These are phyloP conservation scores for Coffea canephora DNA, from an alignment of 257 asterid species.

Conservation along the genomic window DNA sequence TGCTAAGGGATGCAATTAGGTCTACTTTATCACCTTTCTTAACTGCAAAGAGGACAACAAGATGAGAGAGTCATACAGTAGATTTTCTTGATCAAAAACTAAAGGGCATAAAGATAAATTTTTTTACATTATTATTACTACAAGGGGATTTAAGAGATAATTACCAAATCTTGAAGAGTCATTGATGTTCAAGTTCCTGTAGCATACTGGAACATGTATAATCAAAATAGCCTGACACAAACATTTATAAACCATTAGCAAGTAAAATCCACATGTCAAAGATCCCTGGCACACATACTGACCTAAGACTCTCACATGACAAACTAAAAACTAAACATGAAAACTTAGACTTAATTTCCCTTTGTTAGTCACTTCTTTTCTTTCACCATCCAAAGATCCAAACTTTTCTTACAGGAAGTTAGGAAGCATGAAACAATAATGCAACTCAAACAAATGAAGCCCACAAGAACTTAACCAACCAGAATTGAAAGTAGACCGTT, in stretches of 20 bases:
- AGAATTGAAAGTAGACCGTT: conserved; percentile 80
- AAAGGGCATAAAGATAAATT: neutral
- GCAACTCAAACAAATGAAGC: conserved; percentile 14
- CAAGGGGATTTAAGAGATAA: conserved; percentile 11
- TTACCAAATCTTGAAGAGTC: conserved; percentile 76
- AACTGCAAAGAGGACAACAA: conserved; percentile 44
- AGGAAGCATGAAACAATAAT: neutral
- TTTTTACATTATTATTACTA: neutral
- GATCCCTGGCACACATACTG: neutral
- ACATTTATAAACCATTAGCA: conserved; percentile 27
- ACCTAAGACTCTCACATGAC: neutral
- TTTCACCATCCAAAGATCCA: neutral
- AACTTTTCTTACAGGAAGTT: neutral
- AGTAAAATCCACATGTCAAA: conserved; percentile 6
- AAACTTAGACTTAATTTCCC: neutral
- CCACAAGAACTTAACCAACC: conserved; percentile 52
- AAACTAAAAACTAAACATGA: neutral
- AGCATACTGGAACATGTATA: conserved; percentile 65
- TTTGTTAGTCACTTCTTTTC: neutral
- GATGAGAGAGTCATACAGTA: conserved; percentile 1
- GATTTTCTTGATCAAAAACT: conserved; percentile 4
- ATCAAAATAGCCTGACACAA: conserved; percentile 75
- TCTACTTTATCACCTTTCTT: conserved; percentile 72
- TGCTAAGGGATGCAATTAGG: conserved; percentile 76
- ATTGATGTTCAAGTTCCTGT: conserved; percentile 56